phyloP scores from a whole-genome alignment of 495 filamentous ascomycete species.

The Podospora fimiseda region DNA sequence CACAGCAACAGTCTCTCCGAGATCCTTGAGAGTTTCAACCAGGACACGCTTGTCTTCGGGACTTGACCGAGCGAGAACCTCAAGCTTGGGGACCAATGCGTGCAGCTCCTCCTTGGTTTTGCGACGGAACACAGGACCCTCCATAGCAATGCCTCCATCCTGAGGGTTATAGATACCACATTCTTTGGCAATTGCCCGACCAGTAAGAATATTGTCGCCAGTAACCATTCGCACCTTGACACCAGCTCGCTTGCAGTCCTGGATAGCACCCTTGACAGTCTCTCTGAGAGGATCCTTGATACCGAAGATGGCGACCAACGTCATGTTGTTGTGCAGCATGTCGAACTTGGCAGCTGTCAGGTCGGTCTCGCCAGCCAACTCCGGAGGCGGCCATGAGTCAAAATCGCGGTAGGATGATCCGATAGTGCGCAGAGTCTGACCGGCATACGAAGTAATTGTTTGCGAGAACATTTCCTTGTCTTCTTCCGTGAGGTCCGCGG shows the following conservation, averaged over 20 bases:
- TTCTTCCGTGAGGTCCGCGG: constrained; percentile 47
- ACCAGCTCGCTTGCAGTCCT: constrained; percentile 67
- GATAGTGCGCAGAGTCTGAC: constrained; percentile 80
- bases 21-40: constrained; percentile 63
- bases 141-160: constrained; percentile 73
- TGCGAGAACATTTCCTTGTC: constrained; percentile 53
- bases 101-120: constrained; percentile 64
- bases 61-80: constrained; percentile 79
- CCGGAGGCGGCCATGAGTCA: constrained; percentile 78
- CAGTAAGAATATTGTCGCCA: constrained; percentile 77
- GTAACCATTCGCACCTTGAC: constrained; percentile 88
- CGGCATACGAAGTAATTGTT: constrained; percentile 71
- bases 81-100: constrained; percentile 62
- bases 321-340: constrained; percentile 64
- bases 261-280: constrained; percentile 68
- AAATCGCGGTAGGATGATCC: constrained; percentile 84
- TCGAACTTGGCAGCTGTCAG: constrained; percentile 67
- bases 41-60: constrained; percentile 83
- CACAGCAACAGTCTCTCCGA: constrained; percentile 75
- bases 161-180: constrained; percentile 75
- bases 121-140: constrained; percentile 76
- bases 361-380: constrained; percentile 60
- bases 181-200: constrained; percentile 71
- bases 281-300: constrained; percentile 86
- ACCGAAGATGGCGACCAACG: constrained; percentile 72